Conservation (phyloP, 805 yeast species). For the Sporopachydermia lactativora region DNA sequence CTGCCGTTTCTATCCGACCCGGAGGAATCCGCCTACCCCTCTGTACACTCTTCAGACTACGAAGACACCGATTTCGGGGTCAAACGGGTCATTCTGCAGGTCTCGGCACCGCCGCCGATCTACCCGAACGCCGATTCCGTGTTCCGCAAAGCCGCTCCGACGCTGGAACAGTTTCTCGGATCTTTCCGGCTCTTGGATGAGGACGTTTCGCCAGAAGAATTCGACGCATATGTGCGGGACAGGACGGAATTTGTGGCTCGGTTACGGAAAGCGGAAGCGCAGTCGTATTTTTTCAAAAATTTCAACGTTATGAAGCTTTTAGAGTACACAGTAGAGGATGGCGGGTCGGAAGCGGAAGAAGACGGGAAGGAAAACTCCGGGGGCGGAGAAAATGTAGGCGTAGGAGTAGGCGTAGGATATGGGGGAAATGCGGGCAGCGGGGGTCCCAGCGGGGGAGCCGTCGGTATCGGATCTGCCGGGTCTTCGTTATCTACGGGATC, state of each 20-base stretch:
- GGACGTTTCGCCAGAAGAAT: conserved; percentile 48
- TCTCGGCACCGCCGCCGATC: conserved; percentile 25
- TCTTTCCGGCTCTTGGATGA: conserved; percentile 50
- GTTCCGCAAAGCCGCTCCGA: conserved; percentile 26
- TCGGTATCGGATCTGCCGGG: too few relatives aligned
- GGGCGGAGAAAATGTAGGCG: too few relatives aligned
- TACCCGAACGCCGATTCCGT: conserved; percentile 50
- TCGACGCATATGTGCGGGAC: conserved; percentile 35
- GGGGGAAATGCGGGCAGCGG: too few relatives aligned
- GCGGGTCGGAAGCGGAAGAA: too few relatives aligned
- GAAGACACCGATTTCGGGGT: conserved; percentile 3
- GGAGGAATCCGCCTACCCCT: background rate
- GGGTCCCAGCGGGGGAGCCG: too few relatives aligned
- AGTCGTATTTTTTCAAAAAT: conserved; percentile 9
- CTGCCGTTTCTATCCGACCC: too few relatives aligned
- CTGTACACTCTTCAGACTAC: conserved; percentile 2
- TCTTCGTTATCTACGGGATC: too few relatives aligned
- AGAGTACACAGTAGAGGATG: background rate
- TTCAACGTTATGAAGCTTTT: background rate
- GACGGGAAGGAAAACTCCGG: too few relatives aligned
- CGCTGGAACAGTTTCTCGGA: conserved; percentile 30
- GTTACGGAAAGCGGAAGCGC: conserved; percentile 35
- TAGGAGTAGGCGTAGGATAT: too few relatives aligned
- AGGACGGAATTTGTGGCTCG: conserved; percentile 32
- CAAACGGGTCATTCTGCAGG: conserved; percentile 11